Percentiles rank a stretch among this genome's conserved stretches.
These are phyloP conservation scores for Aspergillus carbonarius DNA, from an alignment of 2,329 filamentous ascomycete genomes.

Conservation along the genomic window DNA sequence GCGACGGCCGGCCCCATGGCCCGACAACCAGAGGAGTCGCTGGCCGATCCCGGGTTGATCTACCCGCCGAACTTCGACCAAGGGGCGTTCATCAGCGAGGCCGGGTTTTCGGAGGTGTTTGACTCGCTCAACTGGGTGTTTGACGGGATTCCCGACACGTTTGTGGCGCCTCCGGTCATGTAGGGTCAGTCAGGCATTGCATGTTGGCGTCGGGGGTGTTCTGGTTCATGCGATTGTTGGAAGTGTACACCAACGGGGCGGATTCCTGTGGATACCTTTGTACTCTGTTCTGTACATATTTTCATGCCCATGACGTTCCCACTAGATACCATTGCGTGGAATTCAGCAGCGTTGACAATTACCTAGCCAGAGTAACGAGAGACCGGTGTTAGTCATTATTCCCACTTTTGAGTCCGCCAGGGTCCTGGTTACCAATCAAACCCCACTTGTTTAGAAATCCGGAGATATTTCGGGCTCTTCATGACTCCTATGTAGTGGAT, in stretches of 20 bases:
- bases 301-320: not conserved
- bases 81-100: constrained; percentile 38
- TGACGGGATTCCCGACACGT: constrained; percentile 72
- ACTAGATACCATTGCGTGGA: not conserved
- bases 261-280: not conserved
- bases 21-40: constrained; percentile 28
- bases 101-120: constrained; percentile 70
- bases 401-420: too few relatives aligned
- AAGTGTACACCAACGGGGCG: not conserved
- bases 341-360: not conserved
- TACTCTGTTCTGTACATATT: not conserved
- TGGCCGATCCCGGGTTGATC: constrained; percentile 33
- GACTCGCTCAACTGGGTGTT: constrained; percentile 91
- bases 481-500: too few relatives aligned
- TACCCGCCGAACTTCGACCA: constrained; percentile 38
- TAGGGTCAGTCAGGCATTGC: constrained; percentile 13
- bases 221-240: not conserved
- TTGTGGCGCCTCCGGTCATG: constrained; percentile 37
- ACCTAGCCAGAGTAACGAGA: not conserved
- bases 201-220: not conserved
- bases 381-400: not conserved
- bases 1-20: constrained; percentile 25
- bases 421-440: too few relatives aligned
- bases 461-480: too few relatives aligned
- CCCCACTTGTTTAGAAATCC: too few relatives aligned